Base-by-base conservation (phyloP, 106 monocot genomes). In the Agapanthus africanus region DNA sequence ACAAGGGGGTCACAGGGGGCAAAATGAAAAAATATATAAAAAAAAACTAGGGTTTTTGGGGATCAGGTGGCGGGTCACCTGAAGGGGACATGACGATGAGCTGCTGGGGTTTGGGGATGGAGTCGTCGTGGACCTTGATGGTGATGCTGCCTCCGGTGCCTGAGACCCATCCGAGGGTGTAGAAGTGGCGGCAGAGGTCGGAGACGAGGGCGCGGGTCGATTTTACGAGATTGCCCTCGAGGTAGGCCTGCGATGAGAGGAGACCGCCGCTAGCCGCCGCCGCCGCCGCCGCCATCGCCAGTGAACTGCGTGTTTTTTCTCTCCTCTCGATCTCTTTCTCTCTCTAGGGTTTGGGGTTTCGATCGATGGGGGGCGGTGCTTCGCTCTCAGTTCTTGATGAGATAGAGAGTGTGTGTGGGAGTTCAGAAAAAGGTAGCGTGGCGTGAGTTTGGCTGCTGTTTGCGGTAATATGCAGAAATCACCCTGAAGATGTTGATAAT, bases 111-210 rank as follows among this genome's bases (percentile, higher is more conserved):
- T 78, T 87, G 22, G 90, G 79, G 41, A 99, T 65, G 65, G 87
- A 74, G 47, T 82, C 82, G 47, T 99, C 93, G 76, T 99, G 87
- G 70, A 83, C 93, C 76, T 93, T 99, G 66, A 99, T 73, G 75
- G 99, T 90, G 83, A 99, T 93, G 90, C 99, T 99, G 22, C 99
- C 93, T 44, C 99, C 95, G 54, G 99, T 99, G 73, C 99, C 99
- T 40, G 99, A 85, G 50, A 99, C 92, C 99, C 99, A 93, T 0
- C 99, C 90, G 35, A 83, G 87, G 26, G 68, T 75, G 82, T 99
- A 99, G 71, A 99, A 99, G 41, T 90, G 89, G 28, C 90, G 89
- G 82, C 99, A 99, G 41, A 99, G 87, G 11, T 93, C 93, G 21
- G 99, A 65, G n/a, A 99, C 90, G 39, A 99, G 77, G 16, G 76